These are phyloP conservation scores for Suhomyces tanzawaensis DNA, from an alignment of 805 yeast genomes.

Conservation along the genomic window DNA sequence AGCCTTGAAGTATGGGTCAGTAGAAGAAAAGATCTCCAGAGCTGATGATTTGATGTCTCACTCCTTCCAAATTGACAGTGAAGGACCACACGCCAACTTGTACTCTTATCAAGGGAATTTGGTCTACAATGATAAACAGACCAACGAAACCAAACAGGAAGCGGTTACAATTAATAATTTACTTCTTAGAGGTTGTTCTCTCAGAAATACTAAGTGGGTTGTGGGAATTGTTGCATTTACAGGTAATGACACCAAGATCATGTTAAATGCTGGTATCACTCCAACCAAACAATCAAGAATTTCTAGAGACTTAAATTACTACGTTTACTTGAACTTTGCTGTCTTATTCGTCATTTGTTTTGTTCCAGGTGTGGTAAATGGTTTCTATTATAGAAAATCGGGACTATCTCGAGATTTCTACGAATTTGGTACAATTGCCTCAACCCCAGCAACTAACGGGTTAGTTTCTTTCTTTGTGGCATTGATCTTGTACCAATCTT, in stretches of 20 bases:
- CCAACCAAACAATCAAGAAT: conserved; percentile 71
- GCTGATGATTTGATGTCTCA: conserved; percentile 40
- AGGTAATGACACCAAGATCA: conserved; percentile 72
- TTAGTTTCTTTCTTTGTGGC: conserved; percentile 68
- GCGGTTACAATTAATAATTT: conserved; percentile 61
- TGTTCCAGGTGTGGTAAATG: conserved; percentile 68
- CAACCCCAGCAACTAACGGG: conserved; percentile 62
- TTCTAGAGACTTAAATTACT: conserved; percentile 62
- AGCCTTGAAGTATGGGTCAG: conserved; percentile 61
- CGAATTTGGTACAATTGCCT: conserved; percentile 61
- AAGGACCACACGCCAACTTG: conserved; percentile 78
- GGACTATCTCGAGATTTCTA: conserved; percentile 50
- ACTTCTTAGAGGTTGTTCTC: conserved; percentile 66
- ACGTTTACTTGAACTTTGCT: conserved; percentile 61
- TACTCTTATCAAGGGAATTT: conserved; percentile 75
- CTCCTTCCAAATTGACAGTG: conserved; percentile 71
- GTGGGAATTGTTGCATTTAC: conserved; percentile 75
- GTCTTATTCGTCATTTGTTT: conserved; percentile 64
- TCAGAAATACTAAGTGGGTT: conserved; percentile 76
- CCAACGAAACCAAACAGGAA: conserved; percentile 40
- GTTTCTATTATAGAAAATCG: conserved; percentile 50
- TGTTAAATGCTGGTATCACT: conserved; percentile 74
- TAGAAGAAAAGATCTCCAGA: conserved; percentile 37
- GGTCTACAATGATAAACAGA: conserved; percentile 15
- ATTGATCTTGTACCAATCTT: conserved; percentile 68